Base-by-base conservation (phyloP, 2,329 filamentous ascomycete genomes). In the Colletotrichum sidae region DNA sequence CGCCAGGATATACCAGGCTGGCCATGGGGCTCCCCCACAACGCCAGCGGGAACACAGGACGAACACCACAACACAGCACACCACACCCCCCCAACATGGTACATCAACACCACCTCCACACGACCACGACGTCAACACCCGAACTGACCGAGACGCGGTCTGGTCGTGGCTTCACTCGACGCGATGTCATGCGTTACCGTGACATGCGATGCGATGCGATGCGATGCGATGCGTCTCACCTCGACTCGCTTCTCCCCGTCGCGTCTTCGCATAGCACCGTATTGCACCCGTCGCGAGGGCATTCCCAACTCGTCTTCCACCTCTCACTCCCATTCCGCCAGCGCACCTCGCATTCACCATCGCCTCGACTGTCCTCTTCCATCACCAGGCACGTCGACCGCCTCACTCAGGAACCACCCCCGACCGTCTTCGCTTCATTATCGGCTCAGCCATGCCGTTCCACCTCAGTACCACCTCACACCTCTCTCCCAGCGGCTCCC, bases 141-240 rank as follows among this genome's bases (percentile, higher is more conserved):
- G 25, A 25, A 25, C 25, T 25, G 15, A 6, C 42, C 50, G 25
- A 42, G 44, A 51, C 59, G 55, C 50, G 49, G 51, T 44, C 53
- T 37, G 51, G 51, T 50, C 37, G 17, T 13, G 15, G 25, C 7
- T 42, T 47, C 33, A 45, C 65, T 37, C 64, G 64, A 67, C 64
- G 64, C 64, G 64, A 59, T 63, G 44, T 67, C 60, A 63, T 67
- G 64, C 64, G 54, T 65, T 44, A 44, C n/a, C 60, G 53, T 52
- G 57, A 39, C 56, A 49, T 65, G 51, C 55, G 35, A 59, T 63
- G 60, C 49, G 10, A 35, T 58, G 60, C 49, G 10, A 35, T 58
- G 60, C 55, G 1, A 33, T 51, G 42, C 50, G 15, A 10, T 25
- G 38, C 38, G 38, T 10, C 38, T 41, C 10, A 8, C 34, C 33